Evolutionary conservation across 305 asterid species (phyloP).

Genomic region (Fraxinus paxiana): DNA sequence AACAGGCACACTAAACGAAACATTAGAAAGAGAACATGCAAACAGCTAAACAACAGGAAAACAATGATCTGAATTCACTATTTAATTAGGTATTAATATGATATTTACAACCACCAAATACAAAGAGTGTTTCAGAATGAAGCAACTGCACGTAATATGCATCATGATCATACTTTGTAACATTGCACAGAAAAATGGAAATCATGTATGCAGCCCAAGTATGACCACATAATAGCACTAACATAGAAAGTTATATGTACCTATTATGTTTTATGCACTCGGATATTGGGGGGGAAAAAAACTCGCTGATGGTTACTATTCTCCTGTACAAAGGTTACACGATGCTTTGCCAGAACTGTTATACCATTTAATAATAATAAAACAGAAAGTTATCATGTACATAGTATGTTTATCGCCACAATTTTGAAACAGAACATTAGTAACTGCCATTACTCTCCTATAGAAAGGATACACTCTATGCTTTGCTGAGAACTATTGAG

Average conservation of each 20-base stretch:
- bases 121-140: neutral
- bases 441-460: neutral
- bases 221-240: neutral
- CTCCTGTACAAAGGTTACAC: neutral
- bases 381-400: neutral
- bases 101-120: neutral
- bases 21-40: neutral
- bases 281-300: constrained; percentile 7
- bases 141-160: neutral
- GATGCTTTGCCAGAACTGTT: neutral
- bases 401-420: neutral
- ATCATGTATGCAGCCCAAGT: neutral
- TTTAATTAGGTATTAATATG: neutral
- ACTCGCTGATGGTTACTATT: neutral
- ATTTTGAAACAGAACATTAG: neutral
- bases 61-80: neutral
- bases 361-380: neutral
- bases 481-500: constrained; percentile 87
- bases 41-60: neutral
- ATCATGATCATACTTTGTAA: neutral
- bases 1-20: neutral
- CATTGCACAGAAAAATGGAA: neutral
- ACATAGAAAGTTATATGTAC: neutral
- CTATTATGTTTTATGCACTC: neutral
- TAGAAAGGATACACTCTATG: constrained; percentile 83